These are phyloP conservation scores for Termitomyces sp. DNA, from an alignment of 768 basidiomycete genomes.

Conservation along the genomic window DNA sequence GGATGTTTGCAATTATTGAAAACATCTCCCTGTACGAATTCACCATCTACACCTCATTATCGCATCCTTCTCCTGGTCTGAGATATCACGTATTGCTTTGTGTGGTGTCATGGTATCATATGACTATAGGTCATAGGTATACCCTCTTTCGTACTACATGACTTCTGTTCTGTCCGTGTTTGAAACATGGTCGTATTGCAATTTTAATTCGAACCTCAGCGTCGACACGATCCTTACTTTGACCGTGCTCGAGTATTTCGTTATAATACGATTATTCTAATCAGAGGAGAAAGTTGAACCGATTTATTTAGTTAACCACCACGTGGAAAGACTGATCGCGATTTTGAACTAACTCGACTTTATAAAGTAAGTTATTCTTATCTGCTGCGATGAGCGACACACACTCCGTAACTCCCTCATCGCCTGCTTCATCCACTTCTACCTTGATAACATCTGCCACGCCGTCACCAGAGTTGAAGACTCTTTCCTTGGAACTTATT, in stretches of 20 bases:
- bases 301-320: no score
- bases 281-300: no score
- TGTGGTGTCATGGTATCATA: slow-evolving; percentile 2
- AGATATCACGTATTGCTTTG: slow-evolving; percentile 5
- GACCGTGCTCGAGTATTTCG: background rate
- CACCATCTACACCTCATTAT: background rate
- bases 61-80: slow-evolving; percentile 4
- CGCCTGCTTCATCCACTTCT: slow-evolving; percentile 35
- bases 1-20: slow-evolving; percentile 25
- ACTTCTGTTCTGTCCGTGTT: background rate
- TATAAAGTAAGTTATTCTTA: background rate
- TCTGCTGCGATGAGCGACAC: slow-evolving; percentile 24
- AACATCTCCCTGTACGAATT: background rate
- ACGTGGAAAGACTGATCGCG: no score
- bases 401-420: slow-evolving; percentile 27
- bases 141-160: background rate
- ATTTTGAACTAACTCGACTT: background rate
- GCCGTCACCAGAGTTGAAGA: slow-evolving; percentile 54
- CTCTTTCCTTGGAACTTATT: slow-evolving; percentile 39
- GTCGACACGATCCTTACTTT: background rate
- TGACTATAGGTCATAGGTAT: background rate
- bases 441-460: slow-evolving; percentile 46
- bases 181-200: background rate
- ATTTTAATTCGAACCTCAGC: background rate
- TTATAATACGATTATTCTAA: background rate